Evolutionary conservation across 176 grass and related monocot species (phyloP).

Genomic region (Hsuehochloa calcarea): DNA sequence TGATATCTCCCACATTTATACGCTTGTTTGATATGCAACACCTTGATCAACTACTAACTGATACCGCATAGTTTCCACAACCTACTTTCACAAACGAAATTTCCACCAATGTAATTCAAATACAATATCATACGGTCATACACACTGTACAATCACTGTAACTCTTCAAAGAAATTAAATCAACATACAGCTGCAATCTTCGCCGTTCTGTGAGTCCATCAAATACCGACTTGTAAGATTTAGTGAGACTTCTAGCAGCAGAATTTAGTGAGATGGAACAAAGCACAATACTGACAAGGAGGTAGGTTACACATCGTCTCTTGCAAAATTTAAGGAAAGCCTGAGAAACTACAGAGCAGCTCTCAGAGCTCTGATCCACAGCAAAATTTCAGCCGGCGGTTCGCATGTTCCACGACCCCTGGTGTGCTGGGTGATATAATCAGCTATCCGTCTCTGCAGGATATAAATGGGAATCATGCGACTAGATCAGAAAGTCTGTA

Average conservation of each 20-base stretch:
- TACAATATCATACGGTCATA: neutral
- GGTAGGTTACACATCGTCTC: slow-evolving; percentile 23
- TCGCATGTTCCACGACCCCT: neutral
- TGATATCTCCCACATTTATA: neutral
- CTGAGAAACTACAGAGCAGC: slow-evolving; percentile 25
- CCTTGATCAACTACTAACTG: neutral
- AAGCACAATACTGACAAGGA: neutral
- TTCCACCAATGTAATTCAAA: neutral
- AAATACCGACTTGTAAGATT: neutral
- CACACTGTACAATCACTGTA: neutral
- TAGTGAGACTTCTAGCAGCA: neutral
- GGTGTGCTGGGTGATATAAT: neutral
- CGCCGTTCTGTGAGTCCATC: neutral
- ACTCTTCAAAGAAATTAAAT: neutral
- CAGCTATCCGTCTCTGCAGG: slow-evolving; percentile 35
- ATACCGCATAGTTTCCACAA: neutral
- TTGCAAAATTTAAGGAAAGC: neutral
- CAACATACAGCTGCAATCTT: slow-evolving; percentile 4
- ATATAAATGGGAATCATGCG: neutral
- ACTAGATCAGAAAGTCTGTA: neutral
- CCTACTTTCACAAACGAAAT: neutral
- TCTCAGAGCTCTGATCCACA: neutral
- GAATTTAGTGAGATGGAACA: slow-evolving; percentile 2
- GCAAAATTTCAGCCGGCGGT: slow-evolving; percentile 14
- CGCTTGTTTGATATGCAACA: neutral